Conservation (phyloP, 805 yeast genomes). For the Osmozyma mogii region DNA sequence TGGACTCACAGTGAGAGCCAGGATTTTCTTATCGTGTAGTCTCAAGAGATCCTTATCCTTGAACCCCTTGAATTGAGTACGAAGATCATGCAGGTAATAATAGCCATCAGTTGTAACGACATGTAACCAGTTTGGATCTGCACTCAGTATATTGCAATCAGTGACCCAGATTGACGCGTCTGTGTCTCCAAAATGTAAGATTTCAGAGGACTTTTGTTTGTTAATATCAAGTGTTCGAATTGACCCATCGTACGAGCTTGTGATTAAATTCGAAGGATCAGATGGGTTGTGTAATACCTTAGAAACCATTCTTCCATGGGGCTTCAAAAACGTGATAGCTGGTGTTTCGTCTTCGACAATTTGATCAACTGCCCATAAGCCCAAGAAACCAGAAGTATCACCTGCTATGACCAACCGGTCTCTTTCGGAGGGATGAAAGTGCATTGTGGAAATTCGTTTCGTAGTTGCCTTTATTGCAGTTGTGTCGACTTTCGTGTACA, state of each 20-base stretch:
- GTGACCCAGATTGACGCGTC: conserved; percentile 51
- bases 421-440: conserved; percentile 65
- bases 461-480: conserved; percentile 62
- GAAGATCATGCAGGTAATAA: conserved; percentile 63
- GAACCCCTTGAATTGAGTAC: conserved; percentile 34
- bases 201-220: conserved; percentile 50
- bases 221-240: conserved; percentile 64
- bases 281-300: conserved; percentile 47
- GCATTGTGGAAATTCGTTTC: conserved; percentile 65
- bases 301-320: conserved; percentile 72
- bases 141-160: conserved; percentile 52
- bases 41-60: conserved; percentile 35
- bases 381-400: conserved; percentile 80
- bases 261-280: conserved; percentile 47
- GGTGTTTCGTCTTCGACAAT: conserved; percentile 32
- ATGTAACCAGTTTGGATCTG: conserved; percentile 47
- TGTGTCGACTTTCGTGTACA: conserved; percentile 56
- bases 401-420: conserved; percentile 73
- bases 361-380: conserved; percentile 76
- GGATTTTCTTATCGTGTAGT: conserved; percentile 85
- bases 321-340: conserved; percentile 54
- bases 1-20: conserved; percentile 81
- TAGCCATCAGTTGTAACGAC: conserved; percentile 77
- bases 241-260: conserved; percentile 85
- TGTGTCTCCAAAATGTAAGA: conserved; percentile 38